Evolutionary conservation across 2,329 filamentous ascomycete genomes (phyloP).

Genomic region (Monosporascus sp.): DNA sequence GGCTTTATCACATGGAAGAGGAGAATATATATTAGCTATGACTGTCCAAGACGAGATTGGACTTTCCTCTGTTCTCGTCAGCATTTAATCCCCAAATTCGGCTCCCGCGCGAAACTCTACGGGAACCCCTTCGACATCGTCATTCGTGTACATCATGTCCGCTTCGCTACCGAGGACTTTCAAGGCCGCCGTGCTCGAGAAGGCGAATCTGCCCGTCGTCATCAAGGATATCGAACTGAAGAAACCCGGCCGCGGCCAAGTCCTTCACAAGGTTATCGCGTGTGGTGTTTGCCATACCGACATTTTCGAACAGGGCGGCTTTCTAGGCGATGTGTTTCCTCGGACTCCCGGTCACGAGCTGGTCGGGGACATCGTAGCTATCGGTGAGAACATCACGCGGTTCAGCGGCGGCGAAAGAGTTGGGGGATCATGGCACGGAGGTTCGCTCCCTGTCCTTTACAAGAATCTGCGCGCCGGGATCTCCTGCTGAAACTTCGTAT

Average conservation of each 20-base stretch:
- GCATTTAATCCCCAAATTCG: too few species aligned
- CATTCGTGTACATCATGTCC: conserved; percentile 15
- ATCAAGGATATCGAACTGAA: conserved; percentile 56
- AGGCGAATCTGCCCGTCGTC: conserved; percentile 43
- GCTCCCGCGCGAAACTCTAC: too few species aligned
- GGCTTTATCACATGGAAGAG: too few species aligned
- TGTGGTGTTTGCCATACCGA: conserved; percentile 70
- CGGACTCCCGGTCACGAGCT: conserved; percentile 66
- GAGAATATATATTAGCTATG: too few species aligned
- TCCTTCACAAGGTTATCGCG: conserved; percentile 66
- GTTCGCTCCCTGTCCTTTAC: conserved; percentile 28
- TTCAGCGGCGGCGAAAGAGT: conserved; percentile 62
- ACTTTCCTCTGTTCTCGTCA: too few species aligned
- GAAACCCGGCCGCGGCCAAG: conserved; percentile 48
- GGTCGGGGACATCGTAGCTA: conserved; percentile 59
- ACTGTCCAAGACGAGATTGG: too few species aligned
- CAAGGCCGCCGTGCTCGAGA: conserved; percentile 59
- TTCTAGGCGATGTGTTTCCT: conserved; percentile 52
- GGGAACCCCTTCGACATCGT: too few species aligned
- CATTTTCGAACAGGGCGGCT: conserved; percentile 37
- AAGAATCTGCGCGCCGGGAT: not conserved
- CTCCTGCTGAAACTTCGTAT: not conserved
- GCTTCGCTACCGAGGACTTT: conserved; percentile 55
- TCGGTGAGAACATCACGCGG: conserved; percentile 50
- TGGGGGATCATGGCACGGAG: conserved; percentile 65